Conservation (phyloP, 768 basidiomycete genomes). For the Lactifluus pinguis region DNA sequence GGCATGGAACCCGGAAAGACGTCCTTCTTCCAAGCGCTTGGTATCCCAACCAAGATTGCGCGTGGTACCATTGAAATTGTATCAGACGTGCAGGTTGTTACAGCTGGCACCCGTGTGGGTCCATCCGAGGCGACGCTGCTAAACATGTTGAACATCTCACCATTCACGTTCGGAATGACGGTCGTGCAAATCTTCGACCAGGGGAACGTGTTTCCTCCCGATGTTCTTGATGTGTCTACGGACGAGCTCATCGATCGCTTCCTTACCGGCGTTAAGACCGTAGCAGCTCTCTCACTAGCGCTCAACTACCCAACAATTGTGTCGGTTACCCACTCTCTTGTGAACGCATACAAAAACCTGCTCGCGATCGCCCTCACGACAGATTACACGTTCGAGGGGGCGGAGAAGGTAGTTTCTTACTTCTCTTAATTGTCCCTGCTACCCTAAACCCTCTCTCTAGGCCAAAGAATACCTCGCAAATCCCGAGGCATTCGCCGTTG, state of each 20-base stretch:
- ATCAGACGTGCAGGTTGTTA: constrained; percentile 91
- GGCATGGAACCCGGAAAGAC: constrained; percentile 99
- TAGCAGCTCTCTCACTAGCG: constrained; percentile 93
- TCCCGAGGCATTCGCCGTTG: constrained; percentile 93
- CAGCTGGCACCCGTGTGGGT: constrained; percentile 88
- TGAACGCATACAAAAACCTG: constrained; percentile 99
- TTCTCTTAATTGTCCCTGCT: constrained; percentile 17
- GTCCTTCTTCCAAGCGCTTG: constrained; percentile 99
- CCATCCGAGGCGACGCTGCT: constrained; percentile 94
- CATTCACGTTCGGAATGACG: constrained; percentile 99
- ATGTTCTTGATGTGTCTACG: constrained; percentile 90
- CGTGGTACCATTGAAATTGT: constrained; percentile 99
- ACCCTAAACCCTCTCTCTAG: constrained; percentile 36
- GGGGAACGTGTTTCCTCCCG: constrained; percentile 85
- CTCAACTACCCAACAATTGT: constrained; percentile 94
- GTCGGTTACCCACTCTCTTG: constrained; percentile 88
- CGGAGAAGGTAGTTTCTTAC: constrained; percentile 66
- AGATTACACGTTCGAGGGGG: constrained; percentile 90
- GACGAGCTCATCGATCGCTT: constrained; percentile 86
- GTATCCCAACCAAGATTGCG: constrained; percentile 99
- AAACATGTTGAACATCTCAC: constrained; percentile 99
- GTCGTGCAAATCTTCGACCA: constrained; percentile 94
- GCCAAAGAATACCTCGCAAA: constrained; percentile 96
- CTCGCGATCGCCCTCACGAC: constrained; percentile 82
- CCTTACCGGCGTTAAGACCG: constrained; percentile 87